Evolutionary conservation across 805 yeast species (phyloP).

Genomic region (Candida schatavii): DNA sequence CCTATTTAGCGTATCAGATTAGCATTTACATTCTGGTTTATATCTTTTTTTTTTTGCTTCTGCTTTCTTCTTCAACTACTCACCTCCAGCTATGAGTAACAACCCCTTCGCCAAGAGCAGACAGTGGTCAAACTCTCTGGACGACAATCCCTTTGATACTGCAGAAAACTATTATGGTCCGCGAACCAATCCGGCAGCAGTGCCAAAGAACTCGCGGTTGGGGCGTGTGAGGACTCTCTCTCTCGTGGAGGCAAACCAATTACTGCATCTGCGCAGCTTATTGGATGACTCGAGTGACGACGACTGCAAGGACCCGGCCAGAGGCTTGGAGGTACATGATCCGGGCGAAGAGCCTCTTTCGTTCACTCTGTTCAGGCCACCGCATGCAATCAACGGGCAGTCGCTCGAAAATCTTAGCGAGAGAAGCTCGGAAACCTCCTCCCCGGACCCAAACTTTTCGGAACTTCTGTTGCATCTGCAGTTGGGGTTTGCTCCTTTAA

Average conservation of each 20-base stretch:
- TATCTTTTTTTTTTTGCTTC: neutral
- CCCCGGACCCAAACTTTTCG: slow-evolving; percentile 1
- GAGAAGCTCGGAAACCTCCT: slow-evolving; percentile 1
- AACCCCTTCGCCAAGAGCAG: neutral
- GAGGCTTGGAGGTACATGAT: neutral
- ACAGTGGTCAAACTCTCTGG: slow-evolving; percentile 20
- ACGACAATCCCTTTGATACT: slow-evolving; percentile 65
- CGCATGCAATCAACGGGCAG: neutral
- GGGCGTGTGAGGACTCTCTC: slow-evolving; percentile 61
- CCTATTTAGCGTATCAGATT: no score
- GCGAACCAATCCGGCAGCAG: slow-evolving; percentile 50
- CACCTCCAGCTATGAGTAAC: neutral
- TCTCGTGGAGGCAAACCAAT: slow-evolving; percentile 24
- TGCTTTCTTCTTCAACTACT: neutral
- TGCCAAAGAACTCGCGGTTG: slow-evolving; percentile 35
- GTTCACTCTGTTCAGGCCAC: neutral
- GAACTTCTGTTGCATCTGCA: neutral
- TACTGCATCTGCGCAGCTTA: neutral
- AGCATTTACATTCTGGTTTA: no score
- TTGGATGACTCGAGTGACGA: neutral
- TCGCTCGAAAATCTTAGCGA: neutral
- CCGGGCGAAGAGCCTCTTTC: neutral
- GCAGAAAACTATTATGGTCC: slow-evolving; percentile 74
- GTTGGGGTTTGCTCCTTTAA: neutral
- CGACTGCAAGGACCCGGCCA: neutral